Conservation (phyloP, 1,284 basidiomycete species). For the Sparassis latifolia region DNA sequence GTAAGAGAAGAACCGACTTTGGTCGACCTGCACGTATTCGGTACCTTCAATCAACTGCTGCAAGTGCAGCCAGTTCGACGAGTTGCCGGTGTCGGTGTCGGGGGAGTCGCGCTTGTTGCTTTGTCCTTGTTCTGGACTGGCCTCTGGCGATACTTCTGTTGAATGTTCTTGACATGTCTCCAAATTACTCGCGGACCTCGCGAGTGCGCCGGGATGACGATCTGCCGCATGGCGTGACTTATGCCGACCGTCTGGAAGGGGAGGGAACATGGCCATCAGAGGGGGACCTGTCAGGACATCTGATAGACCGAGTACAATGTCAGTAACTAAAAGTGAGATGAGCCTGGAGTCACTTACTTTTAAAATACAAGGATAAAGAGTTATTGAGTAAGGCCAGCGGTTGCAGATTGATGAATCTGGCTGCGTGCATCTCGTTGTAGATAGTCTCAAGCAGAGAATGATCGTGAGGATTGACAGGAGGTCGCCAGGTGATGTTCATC, state of each 20-base stretch:
- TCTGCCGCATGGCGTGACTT: too few relatives aligned
- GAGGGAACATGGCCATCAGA: conserved; percentile 52
- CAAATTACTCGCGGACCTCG: too few relatives aligned
- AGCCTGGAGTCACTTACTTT: conserved; percentile 6
- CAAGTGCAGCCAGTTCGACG: neutral
- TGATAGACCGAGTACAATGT: conserved; percentile 16
- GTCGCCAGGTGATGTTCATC: conserved; percentile 4
- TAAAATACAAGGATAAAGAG: conserved; percentile 50
- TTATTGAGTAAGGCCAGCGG: conserved; percentile 58
- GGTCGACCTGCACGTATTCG: neutral
- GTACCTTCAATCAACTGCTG: neutral
- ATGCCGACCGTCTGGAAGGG: conserved; percentile 11
- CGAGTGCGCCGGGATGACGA: too few relatives aligned
- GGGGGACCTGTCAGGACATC: conserved; percentile 61
- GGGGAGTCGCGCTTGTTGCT: too few relatives aligned
- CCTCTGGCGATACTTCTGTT: too few relatives aligned
- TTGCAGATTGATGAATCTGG: conserved; percentile 57
- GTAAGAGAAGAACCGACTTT: neutral
- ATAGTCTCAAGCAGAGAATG: conserved; percentile 56
- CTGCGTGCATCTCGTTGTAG: conserved; percentile 61
- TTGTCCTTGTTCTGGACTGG: neutral
- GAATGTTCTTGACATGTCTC: too few relatives aligned
- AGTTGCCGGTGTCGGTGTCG: neutral
- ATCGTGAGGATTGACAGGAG: conserved; percentile 52
- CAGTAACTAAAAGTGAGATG: neutral